Percentiles rank a stretch among this genome's conserved stretches.
Conservation (phyloP, 1,284 basidiomycete species). For the Tilletiopsis washingtonensis region DNA sequence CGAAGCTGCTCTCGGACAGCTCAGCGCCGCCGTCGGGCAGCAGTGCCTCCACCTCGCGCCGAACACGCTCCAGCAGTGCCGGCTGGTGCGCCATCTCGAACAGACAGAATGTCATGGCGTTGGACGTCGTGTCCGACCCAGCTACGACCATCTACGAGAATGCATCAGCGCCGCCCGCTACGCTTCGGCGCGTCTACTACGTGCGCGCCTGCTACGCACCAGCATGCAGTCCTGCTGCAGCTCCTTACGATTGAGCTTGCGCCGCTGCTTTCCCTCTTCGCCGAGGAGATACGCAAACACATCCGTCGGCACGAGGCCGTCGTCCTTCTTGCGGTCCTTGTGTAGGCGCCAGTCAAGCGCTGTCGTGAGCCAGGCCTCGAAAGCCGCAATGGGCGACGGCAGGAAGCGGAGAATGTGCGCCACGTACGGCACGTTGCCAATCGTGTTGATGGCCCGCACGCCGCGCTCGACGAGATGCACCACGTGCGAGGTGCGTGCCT, state of each 20-base stretch:
- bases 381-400: neutral
- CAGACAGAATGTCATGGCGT: constrained; percentile 1
- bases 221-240: constrained; percentile 4
- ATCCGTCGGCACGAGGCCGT: neutral
- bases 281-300: constrained; percentile 4
- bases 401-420: constrained; percentile 3
- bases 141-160: too few relatives aligned
- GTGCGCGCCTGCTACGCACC: too few relatives aligned
- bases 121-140: constrained; percentile 1
- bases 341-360: constrained; percentile 3
- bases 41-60: neutral
- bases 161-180: too few relatives aligned
- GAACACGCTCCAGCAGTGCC: neutral
- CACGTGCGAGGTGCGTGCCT: neutral
- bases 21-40: neutral
- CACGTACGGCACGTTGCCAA: constrained; percentile 6
- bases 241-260: neutral
- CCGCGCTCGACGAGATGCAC: constrained; percentile 1
- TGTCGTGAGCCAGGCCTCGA: neutral
- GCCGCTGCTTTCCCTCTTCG: constrained; percentile 2
- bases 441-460: constrained; percentile 2
- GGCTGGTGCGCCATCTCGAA: constrained; percentile 1
- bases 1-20: neutral
- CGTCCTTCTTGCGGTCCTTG: neutral
- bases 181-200: too few relatives aligned